Evolutionary conservation across 306 rosid genomes (phyloP), one percentile per base, ranked within the genome.

Genomic region (Hippophae rhamnoides): DNA sequence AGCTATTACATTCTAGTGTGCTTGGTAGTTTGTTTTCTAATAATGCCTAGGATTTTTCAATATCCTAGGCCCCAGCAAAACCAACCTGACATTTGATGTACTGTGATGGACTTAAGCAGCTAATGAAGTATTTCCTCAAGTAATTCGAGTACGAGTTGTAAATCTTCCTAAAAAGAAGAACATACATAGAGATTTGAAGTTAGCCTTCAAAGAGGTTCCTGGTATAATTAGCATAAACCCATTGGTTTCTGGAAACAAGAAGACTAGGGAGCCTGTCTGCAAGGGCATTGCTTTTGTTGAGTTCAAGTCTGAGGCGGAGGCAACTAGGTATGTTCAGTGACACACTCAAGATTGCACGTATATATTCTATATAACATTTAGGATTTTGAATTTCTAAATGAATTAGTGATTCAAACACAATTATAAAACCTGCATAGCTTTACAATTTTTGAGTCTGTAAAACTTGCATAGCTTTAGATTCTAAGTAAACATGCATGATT

Each of bases 211-310:
- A 64, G 82, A 76, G 64, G 71, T 85, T 14, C 93, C 78, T 2
- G 88, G 89, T 47, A 67, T 92, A 69, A 43, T 74, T 55, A 74
- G 82, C 52, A 78, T 92, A 66, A 69, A 63, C 73, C 95, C 95
- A 7, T 82, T 73, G 52, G 89, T 83, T 64, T 47, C 65, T 43
- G 95, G 96, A 63, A 92, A 80, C 82, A 85, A 85, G 78, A 90
- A 87, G 79, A 92, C 98, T 43, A 81, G 92, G 80, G 98, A 92
- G 67, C 96, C 98, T 47, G 54, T 83, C 56, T 92, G 98, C 82
- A 87, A 85, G 79, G 98, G 95, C 54, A 85, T 76, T 78, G 93
- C 89, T 49, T 78, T 81, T 73, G 87, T 92, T 71, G 76, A 83
- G 81, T 87, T 84, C 81, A 78, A 69, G 82, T 54, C 76, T 41